Evolutionary conservation across 1,139 yeast species (phyloP), one percentile per base, ranked within the genome.

Genomic region (Candida mesenterica): DNA sequence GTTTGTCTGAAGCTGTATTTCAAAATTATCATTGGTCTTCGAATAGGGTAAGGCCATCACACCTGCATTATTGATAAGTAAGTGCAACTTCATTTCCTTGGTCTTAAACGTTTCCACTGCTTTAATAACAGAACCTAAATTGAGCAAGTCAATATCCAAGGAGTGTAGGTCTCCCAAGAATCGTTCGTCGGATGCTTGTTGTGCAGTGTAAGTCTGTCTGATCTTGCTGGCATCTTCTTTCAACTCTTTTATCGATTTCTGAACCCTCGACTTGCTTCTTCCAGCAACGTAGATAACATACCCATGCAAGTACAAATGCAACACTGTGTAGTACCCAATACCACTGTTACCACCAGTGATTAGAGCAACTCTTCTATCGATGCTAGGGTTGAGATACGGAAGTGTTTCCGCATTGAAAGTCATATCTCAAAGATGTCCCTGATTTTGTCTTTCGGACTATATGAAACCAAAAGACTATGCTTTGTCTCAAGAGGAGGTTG

Each of bases 31-130:
- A 17, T 60, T 61, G 0, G 96, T 84, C 19, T 65, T 47, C 12
- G 75, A 66, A 52, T 67, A 77, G 0, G 95, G 95, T 10, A 81
- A 64, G 2, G 85, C 94, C 80, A 85, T 82, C 3, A 84, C 79
- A 1, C 95, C 95, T 0, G 96, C 94, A 55, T 87, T 88, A 49
- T 86, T 79, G 24, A 88, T 69, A 30, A 88, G 67, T 17, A 87
- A 56, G 54, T 86, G 80, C 14, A 88, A 57, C 23, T 62, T 58
- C 5, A 62, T 50, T 49, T 86, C 95, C 36, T 61, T 46, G 8
- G 59, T 52, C 32, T 60, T 61, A 44, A 86, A 73, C 22, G 63
- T 62, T 8, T 60, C 54, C 4, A 77, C 81, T 0, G 89, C 86
- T 18, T 53, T 53, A 22, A 74, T 69, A 2, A 87, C 87, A 19